Evolutionary conservation across 352 stramenopile species (phyloP).

Genomic region (Phytophthora pseudosyringae): DNA sequence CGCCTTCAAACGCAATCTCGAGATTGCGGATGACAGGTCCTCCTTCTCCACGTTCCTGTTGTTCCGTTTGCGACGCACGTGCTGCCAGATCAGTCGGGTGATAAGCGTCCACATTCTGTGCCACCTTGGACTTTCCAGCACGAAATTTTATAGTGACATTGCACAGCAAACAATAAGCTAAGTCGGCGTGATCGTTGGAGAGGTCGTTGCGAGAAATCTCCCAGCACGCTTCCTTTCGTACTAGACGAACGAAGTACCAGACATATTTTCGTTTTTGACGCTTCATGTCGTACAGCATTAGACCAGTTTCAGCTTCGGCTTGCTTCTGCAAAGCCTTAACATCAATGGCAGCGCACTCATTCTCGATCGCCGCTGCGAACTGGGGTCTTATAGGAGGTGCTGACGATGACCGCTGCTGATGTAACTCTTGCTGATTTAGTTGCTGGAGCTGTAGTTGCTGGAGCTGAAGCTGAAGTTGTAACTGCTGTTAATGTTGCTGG

Average conservation of each 20-base stretch:
- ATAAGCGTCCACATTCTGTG: background rate
- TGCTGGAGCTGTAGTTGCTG: background rate
- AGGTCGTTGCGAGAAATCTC: background rate
- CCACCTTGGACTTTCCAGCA: conserved; percentile 10
- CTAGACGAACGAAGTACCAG: conserved; percentile 9
- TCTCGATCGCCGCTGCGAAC: background rate
- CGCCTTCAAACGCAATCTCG: background rate
- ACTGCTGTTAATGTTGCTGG: too few relatives aligned
- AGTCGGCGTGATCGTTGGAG: conserved; percentile 4
- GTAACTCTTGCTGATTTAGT: too few relatives aligned
- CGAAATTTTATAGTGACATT: conserved; percentile 5
- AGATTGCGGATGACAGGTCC: background rate
- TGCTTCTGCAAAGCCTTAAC: background rate
- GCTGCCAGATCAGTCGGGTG: background rate
- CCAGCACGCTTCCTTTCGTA: background rate
- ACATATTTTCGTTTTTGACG: conserved; percentile 8
- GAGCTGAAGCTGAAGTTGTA: background rate
- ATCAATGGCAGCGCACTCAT: background rate
- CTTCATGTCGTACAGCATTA: conserved; percentile 4
- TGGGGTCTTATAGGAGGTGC: background rate
- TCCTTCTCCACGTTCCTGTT: background rate
- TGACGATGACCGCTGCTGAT: too few relatives aligned
- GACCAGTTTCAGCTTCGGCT: background rate
- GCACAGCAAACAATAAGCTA: conserved; percentile 5
- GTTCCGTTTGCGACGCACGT: background rate